Conservation (phyloP, 495 filamentous ascomycete species). For the Aspergillus baeticus region DNA sequence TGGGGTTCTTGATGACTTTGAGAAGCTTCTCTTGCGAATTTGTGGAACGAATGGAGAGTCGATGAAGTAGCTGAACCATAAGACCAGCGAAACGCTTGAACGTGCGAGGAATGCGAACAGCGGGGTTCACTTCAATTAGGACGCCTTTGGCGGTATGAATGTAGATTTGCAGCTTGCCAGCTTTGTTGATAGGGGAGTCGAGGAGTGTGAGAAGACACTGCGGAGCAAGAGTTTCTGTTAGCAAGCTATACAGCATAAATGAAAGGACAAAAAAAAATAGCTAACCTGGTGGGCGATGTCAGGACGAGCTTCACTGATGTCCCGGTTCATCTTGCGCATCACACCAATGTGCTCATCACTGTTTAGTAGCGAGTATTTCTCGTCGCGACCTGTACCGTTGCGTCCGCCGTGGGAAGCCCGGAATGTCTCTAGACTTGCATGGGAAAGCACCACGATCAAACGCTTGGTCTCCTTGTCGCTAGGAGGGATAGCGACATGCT, state of each 20-base stretch:
- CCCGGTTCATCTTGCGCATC: slow-evolving; percentile 98
- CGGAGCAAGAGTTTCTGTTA: slow-evolving; percentile 11
- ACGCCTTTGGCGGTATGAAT: slow-evolving; percentile 97
- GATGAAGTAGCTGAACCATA: slow-evolving; percentile 98
- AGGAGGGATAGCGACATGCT: slow-evolving; percentile 78
- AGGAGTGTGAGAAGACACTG: slow-evolving; percentile 96
- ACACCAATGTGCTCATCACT: slow-evolving; percentile 98
- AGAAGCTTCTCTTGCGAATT: slow-evolving; percentile 96
- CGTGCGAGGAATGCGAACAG: slow-evolving; percentile 93
- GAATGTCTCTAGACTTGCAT: slow-evolving; percentile 97
- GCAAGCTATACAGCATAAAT: neutral
- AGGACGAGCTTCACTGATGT: slow-evolving; percentile 95
- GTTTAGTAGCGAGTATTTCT: slow-evolving; percentile 95
- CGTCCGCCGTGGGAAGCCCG: slow-evolving; percentile 75
- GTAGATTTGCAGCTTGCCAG: slow-evolving; percentile 94
- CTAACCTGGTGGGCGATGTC: slow-evolving; percentile 98
- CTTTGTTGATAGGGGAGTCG: slow-evolving; percentile 98
- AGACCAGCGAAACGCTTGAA: slow-evolving; percentile 98
- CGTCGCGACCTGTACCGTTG: slow-evolving; percentile 67
- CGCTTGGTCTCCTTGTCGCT: slow-evolving; percentile 87
- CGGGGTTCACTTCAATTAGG: slow-evolving; percentile 94
- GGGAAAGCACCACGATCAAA: slow-evolving; percentile 92
- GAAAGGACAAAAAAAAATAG: neutral
- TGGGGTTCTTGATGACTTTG: slow-evolving; percentile 96
- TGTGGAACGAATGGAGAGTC: slow-evolving; percentile 90